A percentile compares a stretch with the other conserved stretches of the same genome.
phyloP scores from a whole-genome alignment of 331 rosid species.

The Dryas integrifolia region DNA sequence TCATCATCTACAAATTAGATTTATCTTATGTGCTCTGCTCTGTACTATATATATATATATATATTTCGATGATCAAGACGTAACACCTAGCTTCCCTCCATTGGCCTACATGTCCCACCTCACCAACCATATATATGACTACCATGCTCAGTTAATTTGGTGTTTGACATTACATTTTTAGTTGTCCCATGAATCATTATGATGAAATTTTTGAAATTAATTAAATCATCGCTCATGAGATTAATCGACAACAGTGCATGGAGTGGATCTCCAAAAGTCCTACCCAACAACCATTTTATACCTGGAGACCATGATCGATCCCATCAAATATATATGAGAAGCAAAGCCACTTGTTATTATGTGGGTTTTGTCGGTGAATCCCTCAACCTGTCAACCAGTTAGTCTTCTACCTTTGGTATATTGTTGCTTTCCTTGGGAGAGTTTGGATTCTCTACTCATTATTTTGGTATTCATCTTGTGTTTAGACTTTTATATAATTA shows the following conservation, averaged over 20 bases:
- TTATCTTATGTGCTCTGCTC: conserved; percentile 27
- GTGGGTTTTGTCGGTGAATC: conserved; percentile 46
- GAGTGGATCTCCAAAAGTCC: conserved; percentile 16
- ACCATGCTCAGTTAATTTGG: conserved; percentile 18
- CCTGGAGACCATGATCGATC: conserved; percentile 34
- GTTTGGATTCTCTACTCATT: no score
- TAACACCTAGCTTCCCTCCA: conserved; percentile 44
- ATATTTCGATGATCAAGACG: conserved; percentile 44
- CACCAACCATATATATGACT: conserved; percentile 49
- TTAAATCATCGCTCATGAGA: conserved; percentile 4
- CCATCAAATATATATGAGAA: neutral
- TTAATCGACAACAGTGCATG: neutral
- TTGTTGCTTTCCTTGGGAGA: no score
- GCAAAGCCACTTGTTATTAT: conserved; percentile 33
- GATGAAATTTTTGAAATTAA: conserved; percentile 8
- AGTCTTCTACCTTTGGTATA: no score
- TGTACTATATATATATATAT: no score
- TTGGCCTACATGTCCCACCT: conserved; percentile 44
- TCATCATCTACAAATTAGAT: conserved; percentile 29
- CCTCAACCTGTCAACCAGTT: conserved; percentile 5
- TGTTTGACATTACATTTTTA: conserved; percentile 1
- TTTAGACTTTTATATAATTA: no score
- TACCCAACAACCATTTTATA: conserved; percentile 39
- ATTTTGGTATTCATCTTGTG: no score
- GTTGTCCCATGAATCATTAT: conserved; percentile 13